phyloP scores from a whole-genome alignment of 176 grass and related monocot species.

The Tillandsia fasciculata region DNA sequence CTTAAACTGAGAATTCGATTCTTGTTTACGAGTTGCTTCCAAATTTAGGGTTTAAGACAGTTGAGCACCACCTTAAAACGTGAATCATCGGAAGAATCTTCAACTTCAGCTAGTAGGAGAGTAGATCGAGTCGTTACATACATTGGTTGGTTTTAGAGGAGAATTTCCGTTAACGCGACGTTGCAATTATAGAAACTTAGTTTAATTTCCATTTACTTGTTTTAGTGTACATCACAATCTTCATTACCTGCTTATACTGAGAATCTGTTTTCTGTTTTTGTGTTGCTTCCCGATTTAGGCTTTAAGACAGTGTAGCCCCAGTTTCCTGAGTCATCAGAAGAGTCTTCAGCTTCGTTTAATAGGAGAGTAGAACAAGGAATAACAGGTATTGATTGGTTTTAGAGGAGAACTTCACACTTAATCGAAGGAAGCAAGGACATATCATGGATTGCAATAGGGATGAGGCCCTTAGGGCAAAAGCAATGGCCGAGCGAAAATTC shows the following conservation, averaged over 20 bases:
- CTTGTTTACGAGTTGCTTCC: background rate
- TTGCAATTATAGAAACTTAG: no score
- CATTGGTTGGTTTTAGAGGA: no score
- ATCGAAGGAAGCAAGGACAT: no score
- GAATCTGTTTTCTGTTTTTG: background rate
- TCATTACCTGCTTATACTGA: background rate
- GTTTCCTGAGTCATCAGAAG: background rate
- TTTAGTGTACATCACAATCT: background rate
- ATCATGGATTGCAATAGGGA: conserved; percentile 28
- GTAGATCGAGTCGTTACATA: no score
- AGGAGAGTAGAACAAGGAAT: background rate
- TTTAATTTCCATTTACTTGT: background rate
- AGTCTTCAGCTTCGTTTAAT: background rate
- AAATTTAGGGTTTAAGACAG: background rate
- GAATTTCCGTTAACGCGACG: no score
- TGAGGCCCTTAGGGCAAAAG: conserved; percentile 44
- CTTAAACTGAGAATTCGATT: background rate
- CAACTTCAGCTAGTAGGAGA: background rate
- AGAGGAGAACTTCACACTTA: no score
- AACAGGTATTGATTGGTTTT: no score
- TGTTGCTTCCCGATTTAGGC: background rate
- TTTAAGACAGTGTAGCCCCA: background rate
- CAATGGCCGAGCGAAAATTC: conserved; percentile 56
- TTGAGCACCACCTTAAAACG: no score
- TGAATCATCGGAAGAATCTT: background rate